Percentiles rank a stretch among this genome's conserved stretches.
These are phyloP conservation scores for Phytophthora sp. DNA, from an alignment of 352 stramenopile genomes.

Conservation along the genomic window DNA sequence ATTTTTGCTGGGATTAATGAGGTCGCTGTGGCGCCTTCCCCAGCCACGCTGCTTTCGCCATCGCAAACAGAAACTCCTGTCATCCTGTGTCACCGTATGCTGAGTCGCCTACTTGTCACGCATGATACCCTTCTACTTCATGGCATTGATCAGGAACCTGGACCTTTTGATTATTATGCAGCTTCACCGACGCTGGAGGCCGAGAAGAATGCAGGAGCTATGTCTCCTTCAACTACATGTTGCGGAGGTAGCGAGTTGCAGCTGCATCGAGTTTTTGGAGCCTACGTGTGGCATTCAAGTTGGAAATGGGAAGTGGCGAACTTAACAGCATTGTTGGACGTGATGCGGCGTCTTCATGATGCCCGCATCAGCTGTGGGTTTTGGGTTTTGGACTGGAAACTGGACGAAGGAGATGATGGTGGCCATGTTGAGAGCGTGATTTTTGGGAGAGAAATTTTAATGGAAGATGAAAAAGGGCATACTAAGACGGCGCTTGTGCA, in stretches of 20 bases:
- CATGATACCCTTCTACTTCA: constrained; percentile 73
- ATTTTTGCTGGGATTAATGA: constrained; percentile 70
- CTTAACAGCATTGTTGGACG: constrained; percentile 53
- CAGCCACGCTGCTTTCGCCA: constrained; percentile 36
- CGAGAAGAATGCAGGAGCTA: constrained; percentile 41
- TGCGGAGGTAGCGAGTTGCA: constrained; percentile 83
- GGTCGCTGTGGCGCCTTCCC: constrained; percentile 29
- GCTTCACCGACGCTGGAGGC: constrained; percentile 38
- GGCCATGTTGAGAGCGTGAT: constrained; percentile 72
- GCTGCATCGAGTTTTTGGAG: constrained; percentile 77
- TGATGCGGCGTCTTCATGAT: constrained; percentile 79
- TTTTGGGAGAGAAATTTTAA: constrained; percentile 82
- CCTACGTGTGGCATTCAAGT: constrained; percentile 89
- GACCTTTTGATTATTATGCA: constrained; percentile 41
- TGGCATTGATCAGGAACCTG: constrained; percentile 43
- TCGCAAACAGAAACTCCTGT: constrained; percentile 24
- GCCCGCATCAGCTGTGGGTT: constrained; percentile 74
- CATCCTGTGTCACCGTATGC: constrained; percentile 77
- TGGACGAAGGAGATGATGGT: constrained; percentile 63
- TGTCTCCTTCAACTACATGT: constrained; percentile 55
- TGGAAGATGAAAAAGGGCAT: constrained; percentile 82
- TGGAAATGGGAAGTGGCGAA: constrained; percentile 84
- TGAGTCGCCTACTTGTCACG: constrained; percentile 78
- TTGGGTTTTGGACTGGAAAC: constrained; percentile 85
- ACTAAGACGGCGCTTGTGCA: constrained; percentile 79